Evolutionary conservation across 495 filamentous ascomycete genomes (phyloP), one percentile per base, ranked within the genome.

Genomic region (Cladorrhinum samala): DNA sequence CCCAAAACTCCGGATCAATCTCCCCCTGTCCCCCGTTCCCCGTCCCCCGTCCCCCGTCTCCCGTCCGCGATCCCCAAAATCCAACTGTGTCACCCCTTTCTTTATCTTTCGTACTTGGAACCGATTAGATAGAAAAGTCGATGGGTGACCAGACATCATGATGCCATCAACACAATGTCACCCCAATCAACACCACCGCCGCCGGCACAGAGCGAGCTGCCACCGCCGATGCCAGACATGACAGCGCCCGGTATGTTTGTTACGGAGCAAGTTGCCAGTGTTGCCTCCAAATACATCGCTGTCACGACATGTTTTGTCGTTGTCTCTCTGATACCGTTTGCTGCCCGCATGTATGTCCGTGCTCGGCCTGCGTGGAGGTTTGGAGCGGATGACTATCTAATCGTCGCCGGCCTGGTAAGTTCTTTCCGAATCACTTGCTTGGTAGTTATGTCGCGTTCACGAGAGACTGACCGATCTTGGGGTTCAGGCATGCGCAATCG

Each of bases 231-330:
- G 27, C 27, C 27, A n/a, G n/a, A n/a, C n/a, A n/a, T n/a, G n/a
- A n/a, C n/a, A n/a, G n/a, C n/a, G n/a, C n/a, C n/a, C n/a, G n/a
- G n/a, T n/a, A n/a, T n/a, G n/a, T n/a, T n/a, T n/a, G n/a, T n/a
- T 36, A 53, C 46, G 16, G 52, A 50, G 6, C 52, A 52, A 8
- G 55, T 52, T 17, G 59, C 55, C 18, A 42, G 37, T 42, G 21
- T 62, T 11, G 52, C 55, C 2, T 52, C 46, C 19, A 37, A 52
- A 18, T 53, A 62, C 50, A 14, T 54, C 30, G 55, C 53, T 36
- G 47, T 51, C n/a, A 62, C 56, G n/a, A 42, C 54, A n/a, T n/a
- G n/a, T n/a, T n/a, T n/a, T n/a, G n/a, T 62, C 11, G 50, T 47
- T 3, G 33, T 62, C 37, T 38, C 38, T 13, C 50, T 59, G 8